These are phyloP conservation scores for Trypanosoma avium DNA, from an alignment of 208 protist genomes.

Conservation along the genomic window DNA sequence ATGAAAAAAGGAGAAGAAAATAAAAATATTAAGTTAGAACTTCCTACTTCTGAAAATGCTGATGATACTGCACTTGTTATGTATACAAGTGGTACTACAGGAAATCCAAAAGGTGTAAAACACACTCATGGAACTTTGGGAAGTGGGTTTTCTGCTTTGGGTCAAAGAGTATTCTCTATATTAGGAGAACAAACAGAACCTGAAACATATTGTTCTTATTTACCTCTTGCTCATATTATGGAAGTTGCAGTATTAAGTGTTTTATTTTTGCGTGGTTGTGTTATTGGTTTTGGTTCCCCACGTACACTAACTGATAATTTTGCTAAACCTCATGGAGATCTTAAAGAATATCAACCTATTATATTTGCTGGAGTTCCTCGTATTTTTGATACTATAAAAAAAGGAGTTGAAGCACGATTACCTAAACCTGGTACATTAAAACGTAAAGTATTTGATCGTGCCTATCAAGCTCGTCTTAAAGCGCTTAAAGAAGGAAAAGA, in stretches of 20 bases:
- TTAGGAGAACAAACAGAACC: constrained; percentile 38
- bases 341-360: constrained; percentile 69
- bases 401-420: constrained; percentile 69
- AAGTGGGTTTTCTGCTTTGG: constrained; percentile 47
- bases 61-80: constrained; percentile 79
- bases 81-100: constrained; percentile 92
- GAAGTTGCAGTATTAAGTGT: constrained; percentile 76
- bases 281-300: constrained; percentile 79
- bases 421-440: constrained; percentile 51
- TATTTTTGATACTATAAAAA: constrained; percentile 86
- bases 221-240: constrained; percentile 92
- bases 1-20: constrained; percentile 45
- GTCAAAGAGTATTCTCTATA: constrained; percentile 43
- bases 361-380: constrained; percentile 83
- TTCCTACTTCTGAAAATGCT: constrained; percentile 35
- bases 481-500: constrained; percentile 70
- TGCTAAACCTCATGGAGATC: constrained; percentile 74
- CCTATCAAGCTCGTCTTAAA: constrained; percentile 53
- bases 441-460: constrained; percentile 68
- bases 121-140: constrained; percentile 80
- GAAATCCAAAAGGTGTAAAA: constrained; percentile 88
- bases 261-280: constrained; percentile 57
- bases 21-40: constrained; percentile 14
- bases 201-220: constrained; percentile 86
- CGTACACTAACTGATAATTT: constrained; percentile 76